A percentile compares a stretch with the other conserved stretches of the same genome.
These are phyloP conservation scores for Alternaria novae-zelandiae DNA, from an alignment of 2,329 filamentous ascomycete species.

Conservation along the genomic window DNA sequence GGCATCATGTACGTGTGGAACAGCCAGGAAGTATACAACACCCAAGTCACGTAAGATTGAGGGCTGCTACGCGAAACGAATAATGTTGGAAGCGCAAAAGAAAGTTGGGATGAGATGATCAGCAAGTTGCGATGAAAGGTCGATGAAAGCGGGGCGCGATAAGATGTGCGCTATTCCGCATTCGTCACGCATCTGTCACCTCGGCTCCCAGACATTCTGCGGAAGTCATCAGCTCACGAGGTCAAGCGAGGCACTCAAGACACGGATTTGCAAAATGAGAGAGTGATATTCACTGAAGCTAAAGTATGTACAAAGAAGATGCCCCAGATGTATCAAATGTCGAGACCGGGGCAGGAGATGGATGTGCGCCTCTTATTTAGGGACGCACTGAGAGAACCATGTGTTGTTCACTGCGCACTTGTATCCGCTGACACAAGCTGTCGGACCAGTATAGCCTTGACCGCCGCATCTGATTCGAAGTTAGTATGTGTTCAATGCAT, in stretches of 20 bases:
- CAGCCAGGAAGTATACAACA: background rate
- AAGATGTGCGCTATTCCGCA: slow-evolving; percentile 10
- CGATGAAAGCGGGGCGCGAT: slow-evolving; percentile 10
- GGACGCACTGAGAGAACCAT: slow-evolving; percentile 16
- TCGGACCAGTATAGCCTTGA: slow-evolving; percentile 23
- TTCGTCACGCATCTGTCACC: slow-evolving; percentile 8
- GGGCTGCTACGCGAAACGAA: background rate
- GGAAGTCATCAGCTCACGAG: background rate
- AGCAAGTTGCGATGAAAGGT: background rate
- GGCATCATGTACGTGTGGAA: slow-evolving; percentile 4
- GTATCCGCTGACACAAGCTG: slow-evolving; percentile 23
- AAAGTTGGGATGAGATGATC: background rate
- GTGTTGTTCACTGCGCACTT: slow-evolving; percentile 13
- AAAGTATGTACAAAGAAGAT: slow-evolving; percentile 23
- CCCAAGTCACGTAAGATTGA: background rate
- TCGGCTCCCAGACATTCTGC: background rate
- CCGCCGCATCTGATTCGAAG: slow-evolving; percentile 27
- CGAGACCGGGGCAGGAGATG: background rate
- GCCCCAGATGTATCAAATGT: background rate
- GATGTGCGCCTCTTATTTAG: background rate
- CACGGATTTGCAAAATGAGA: background rate
- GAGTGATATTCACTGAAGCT: slow-evolving; percentile 9
- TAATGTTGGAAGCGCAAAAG: background rate
- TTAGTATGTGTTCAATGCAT: background rate
- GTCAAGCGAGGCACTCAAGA: background rate